Evolutionary conservation across 1,284 basidiomycete species (phyloP), one percentile per base, ranked within the genome.

Genomic region (Ganoderma resinaceum): DNA sequence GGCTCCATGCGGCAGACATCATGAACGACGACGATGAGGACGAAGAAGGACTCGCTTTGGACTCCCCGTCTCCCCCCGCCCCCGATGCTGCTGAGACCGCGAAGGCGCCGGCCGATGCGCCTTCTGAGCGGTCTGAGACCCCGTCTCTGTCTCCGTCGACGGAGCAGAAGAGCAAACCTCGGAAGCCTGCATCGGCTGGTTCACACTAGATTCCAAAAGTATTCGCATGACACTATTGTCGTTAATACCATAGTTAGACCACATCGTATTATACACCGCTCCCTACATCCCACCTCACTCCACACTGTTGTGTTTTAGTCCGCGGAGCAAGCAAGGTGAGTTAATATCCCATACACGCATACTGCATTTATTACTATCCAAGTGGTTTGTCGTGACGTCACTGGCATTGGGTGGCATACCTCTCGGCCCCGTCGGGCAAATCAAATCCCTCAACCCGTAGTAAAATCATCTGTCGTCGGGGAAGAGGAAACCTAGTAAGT

Each of bases 1-100:
- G 38, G 6, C 1, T 38, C 16, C 12, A 16, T 23, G 8, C 8
- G n/a, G 12, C 55, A 78, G 77, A 78, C 46, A 78, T 78, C 53
- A 77, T 77, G 75, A 69, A 71, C 53, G 78, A 78, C 59, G 78
- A 78, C 58, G 77, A 49, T 26, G 23, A 78, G 8, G 76, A 76
- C 7, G 74, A 75, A 20, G 68, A 70, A 31, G 62, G 33, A 20
- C 61, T 68, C 29, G 57, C 66, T 5, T 49, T 62, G 33, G 69
- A 70, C 46, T 38, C 61, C 3, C 40, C 65, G 6, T 37, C 63
- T 42, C 26, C 46, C 23, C 46, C 23, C 12, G 46, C 3, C 46
- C 46, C 65, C 14, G 66, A 67, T n/a, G 68, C 33, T 42, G 67
- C 57, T 9, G 69, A 67, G 61, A 57, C 63, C 26, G 52, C 69